These are phyloP conservation scores for Aureobasidium sp. DNA, from an alignment of 2,329 filamentous ascomycete species.

Conservation along the genomic window DNA sequence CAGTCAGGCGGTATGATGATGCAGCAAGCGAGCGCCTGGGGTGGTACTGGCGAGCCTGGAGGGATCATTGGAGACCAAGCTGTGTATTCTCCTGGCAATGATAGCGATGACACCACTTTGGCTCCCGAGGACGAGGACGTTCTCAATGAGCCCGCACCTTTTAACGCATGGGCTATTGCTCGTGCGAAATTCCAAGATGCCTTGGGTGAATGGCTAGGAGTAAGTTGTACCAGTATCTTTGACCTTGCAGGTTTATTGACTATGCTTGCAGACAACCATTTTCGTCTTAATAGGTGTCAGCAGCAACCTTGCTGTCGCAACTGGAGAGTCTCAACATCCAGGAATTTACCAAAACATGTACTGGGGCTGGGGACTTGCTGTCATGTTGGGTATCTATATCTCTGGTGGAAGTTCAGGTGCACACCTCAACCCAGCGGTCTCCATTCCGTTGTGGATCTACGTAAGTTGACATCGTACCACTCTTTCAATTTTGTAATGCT, in stretches of 20 bases:
- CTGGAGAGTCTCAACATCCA: conserved; percentile 29
- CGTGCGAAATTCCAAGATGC: conserved; percentile 49
- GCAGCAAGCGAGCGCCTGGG: not conserved
- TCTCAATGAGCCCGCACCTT: conserved; percentile 21
- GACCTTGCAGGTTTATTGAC: not conserved
- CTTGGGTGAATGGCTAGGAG: conserved; percentile 54
- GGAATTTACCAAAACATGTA: conserved; percentile 23
- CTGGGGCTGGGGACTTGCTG: conserved; percentile 47
- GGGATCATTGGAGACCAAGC: not conserved
- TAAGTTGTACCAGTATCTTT: conserved; percentile 6
- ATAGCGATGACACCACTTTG: conserved; percentile 12
- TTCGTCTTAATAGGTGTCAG: conserved; percentile 22
- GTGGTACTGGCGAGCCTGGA: not conserved
- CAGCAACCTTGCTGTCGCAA: conserved; percentile 32
- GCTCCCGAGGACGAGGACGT: conserved; percentile 12
- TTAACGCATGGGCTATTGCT: conserved; percentile 47
- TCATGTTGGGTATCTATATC: conserved; percentile 41
- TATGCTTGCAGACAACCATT: conserved; percentile 29
- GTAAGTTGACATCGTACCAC: not conserved
- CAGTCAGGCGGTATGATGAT: not conserved
- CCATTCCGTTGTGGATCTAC: conserved; percentile 37
- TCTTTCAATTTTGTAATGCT: not conserved
- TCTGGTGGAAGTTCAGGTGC: conserved; percentile 42
- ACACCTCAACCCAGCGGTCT: conserved; percentile 43
- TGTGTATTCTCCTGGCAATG: not conserved